Evolutionary conservation across 78 protist species (phyloP).

Genomic region (Planoprotostelium fungivorum): DNA sequence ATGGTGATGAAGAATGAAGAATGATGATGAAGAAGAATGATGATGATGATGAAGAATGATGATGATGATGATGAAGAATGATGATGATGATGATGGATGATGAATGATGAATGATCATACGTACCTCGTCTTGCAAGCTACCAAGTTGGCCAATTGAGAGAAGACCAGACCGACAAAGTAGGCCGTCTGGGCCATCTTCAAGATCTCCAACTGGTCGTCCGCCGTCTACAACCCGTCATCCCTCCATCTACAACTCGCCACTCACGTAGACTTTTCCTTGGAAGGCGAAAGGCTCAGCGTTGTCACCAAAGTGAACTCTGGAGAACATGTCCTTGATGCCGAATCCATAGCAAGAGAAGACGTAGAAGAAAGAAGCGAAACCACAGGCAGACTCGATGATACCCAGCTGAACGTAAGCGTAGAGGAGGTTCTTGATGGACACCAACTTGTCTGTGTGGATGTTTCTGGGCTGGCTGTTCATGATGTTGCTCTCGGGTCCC

Average conservation of each 20-base stretch:
- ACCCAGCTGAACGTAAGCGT: conserved; percentile 80
- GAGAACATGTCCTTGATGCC: conserved; percentile 11
- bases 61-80: no score
- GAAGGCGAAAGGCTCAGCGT: background rate
- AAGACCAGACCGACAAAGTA: conserved; percentile 73
- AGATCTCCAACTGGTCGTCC: conserved; percentile 6
- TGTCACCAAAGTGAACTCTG: conserved; percentile 2
- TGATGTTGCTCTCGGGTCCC: conserved; percentile 81
- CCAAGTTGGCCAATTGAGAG: conserved; percentile 79
- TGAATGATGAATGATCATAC: no score
- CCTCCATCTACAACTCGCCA: background rate
- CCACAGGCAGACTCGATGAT: conserved; percentile 77
- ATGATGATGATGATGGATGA: no score
- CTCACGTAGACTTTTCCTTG: background rate
- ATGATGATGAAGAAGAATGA: no score
- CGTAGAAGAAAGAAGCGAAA: conserved; percentile 52
- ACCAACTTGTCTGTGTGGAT: conserved; percentile 74
- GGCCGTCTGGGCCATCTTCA: conserved; percentile 73
- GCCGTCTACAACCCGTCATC: background rate
- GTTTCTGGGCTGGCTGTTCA: conserved; percentile 88
- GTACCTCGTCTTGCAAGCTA: conserved; percentile 76
- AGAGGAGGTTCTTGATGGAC: conserved; percentile 41
- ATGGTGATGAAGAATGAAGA: no score
- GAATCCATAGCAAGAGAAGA: conserved; percentile 54
- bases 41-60: no score